Percentiles rank a stretch among this genome's conserved stretches.
Evolutionary conservation across 2,329 filamentous ascomycete species (phyloP).

Genomic region (Sphaceloma murrayae): DNA sequence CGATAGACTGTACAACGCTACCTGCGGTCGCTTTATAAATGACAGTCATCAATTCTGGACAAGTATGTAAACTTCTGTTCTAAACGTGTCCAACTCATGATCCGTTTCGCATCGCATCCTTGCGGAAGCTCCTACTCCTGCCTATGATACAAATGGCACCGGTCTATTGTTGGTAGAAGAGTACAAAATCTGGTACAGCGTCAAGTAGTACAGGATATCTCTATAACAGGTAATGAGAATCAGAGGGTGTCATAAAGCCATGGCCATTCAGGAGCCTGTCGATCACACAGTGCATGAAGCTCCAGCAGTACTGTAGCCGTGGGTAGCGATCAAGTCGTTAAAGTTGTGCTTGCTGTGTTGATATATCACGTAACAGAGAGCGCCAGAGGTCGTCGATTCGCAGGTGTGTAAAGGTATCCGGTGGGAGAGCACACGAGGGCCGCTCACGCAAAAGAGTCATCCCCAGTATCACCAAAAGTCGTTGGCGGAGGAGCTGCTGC

Average conservation of each 20-base stretch:
- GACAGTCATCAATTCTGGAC: background rate
- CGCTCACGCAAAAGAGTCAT: too few relatives aligned
- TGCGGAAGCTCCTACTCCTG: conserved; percentile 12
- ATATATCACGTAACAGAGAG: too few relatives aligned
- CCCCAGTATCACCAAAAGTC: conserved; percentile 5
- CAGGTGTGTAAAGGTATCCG: too few relatives aligned
- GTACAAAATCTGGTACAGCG: background rate
- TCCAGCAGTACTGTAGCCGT: too few relatives aligned
- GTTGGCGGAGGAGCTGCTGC: background rate
- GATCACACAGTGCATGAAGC: too few relatives aligned
- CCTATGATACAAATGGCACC: conserved; percentile 10
- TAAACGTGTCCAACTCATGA: conserved; percentile 8
- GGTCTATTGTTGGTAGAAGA: conserved; percentile 14
- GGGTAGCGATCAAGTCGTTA: too few relatives aligned
- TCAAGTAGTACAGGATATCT: conserved; percentile 13
- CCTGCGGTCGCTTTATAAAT: background rate
- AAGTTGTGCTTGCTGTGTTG: too few relatives aligned
- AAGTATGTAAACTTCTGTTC: background rate
- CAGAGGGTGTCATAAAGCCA: background rate
- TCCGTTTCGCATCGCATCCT: background rate
- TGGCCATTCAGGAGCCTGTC: too few relatives aligned
- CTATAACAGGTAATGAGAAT: conserved; percentile 3
- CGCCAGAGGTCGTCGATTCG: too few relatives aligned
- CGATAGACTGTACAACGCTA: conserved; percentile 1
- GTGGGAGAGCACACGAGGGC: too few relatives aligned